phyloP scores from a whole-genome alignment of 192 early-diverging fungal species.

The Borealophlyctis nickersoniae region DNA sequence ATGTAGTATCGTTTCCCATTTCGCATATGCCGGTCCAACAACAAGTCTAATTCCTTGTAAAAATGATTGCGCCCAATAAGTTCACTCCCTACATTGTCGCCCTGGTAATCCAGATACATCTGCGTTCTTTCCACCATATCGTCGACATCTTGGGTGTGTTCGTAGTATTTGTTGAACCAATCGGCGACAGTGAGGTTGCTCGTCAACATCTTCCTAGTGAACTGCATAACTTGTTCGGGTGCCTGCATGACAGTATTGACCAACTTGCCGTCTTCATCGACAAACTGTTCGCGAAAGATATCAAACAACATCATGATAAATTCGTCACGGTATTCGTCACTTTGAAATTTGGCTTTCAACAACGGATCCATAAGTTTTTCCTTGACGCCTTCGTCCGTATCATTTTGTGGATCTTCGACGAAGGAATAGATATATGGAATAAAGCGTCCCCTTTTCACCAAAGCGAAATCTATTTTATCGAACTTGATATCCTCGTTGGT shows the following conservation, averaged over 20 bases:
- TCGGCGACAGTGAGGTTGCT: conserved; percentile 3
- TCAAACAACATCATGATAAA: conserved; percentile 12
- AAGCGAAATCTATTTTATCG: conserved; percentile 8
- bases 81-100: too few relatives aligned
- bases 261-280: neutral
- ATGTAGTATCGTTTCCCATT: too few relatives aligned
- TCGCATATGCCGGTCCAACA: too few relatives aligned
- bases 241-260: neutral
- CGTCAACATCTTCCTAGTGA: conserved; percentile 3
- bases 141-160: neutral
- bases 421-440: conserved; percentile 1
- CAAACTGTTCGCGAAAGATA: neutral
- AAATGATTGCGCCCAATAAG: too few relatives aligned
- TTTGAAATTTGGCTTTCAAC: neutral
- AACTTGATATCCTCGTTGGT: conserved; percentile 14
- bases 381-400: neutral
- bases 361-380: neutral
- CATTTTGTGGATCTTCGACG: neutral
- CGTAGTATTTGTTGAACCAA: conserved; percentile 12
- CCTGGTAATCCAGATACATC: conserved; percentile 1
- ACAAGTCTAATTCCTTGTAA: too few relatives aligned
- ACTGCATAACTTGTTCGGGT: conserved; percentile 3
- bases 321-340: conserved; percentile 3
- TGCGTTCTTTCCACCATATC: neutral
- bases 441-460: neutral